Base-by-base conservation (phyloP, 140 eudicot species). In the Anethum foeniculum region DNA sequence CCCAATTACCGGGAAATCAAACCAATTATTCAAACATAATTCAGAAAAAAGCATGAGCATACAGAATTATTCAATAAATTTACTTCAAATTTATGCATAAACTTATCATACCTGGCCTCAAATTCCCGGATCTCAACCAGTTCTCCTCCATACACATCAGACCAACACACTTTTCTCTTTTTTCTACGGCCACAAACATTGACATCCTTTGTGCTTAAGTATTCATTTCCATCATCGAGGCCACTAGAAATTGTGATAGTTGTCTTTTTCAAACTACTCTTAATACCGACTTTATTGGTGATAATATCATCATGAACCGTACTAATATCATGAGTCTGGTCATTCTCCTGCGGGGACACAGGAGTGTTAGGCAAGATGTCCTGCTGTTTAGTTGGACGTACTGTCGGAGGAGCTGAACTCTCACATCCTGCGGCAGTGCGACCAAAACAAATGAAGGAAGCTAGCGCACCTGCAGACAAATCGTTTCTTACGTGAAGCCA, bases 81-180 rank as follows among this genome's bases (percentile, higher is more conserved):
- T 32, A 81, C 13, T 39, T 41, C n/a, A 46, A 46, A 75, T 48
- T 30, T 60, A 69, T 32, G 41, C 7, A 77, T 18, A 47, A 78
- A 79, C 30, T 39, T 44, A 79, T 25, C 81, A 79, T 88, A 94
- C 98, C 98, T 94, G 84, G 90, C 86, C 86, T 94, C 98, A 34
- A 90, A 94, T 89, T 92, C 98, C 83, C 94, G 86, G 81, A 94
- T 79, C 82, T 90, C 91, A 69, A 85, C 87, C 75, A 94, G 97
- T 77, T 94, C 97, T 56, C 96, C 96, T 19, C 98, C 98, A 47
- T 75, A 83, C 46, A 90, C 85, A 89, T 92, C 97, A n/a, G 93
- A 84, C 98, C 98, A 94, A 80, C 91, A 89, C 82, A 94, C 94
- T 25, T 88, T 94, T 80, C 98, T 89, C 78, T 85, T 86, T 46